Evolutionary conservation across 208 protist species (phyloP).

Genomic region (Acanthamoeba healyi): DNA sequence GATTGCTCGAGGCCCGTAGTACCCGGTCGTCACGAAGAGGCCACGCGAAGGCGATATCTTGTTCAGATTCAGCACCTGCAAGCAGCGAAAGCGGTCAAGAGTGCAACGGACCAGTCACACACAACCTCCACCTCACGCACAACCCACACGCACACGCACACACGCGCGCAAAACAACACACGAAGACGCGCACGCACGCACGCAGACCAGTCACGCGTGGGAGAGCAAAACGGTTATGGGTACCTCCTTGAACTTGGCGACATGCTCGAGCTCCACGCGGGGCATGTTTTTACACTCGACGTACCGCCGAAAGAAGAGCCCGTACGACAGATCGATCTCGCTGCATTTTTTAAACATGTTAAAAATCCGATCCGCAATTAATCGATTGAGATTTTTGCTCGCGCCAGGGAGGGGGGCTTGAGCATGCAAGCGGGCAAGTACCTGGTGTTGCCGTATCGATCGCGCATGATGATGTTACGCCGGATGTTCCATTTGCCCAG

Average conservation of each 20-base stretch:
- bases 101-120: too few species aligned
- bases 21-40: slow-evolving; percentile 76
- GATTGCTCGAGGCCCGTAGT: slow-evolving; percentile 74
- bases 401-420: too few species aligned
- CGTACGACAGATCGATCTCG: slow-evolving; percentile 83
- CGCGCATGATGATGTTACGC: slow-evolving; percentile 74
- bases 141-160: too few species aligned
- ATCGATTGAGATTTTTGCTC: too few species aligned
- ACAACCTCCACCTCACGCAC: too few species aligned
- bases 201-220: too few species aligned
- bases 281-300: slow-evolving; percentile 82
- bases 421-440: neutral
- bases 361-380: neutral
- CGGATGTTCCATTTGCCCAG: slow-evolving; percentile 76
- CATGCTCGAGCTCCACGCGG: slow-evolving; percentile 75
- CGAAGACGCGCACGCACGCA: too few species aligned
- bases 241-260: slow-evolving; percentile 84
- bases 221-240: too few species aligned
- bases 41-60: slow-evolving; percentile 62
- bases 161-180: too few species aligned
- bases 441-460: slow-evolving; percentile 73
- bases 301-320: slow-evolving; percentile 79
- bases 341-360: neutral
- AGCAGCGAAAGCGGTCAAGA: neutral
- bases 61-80: slow-evolving; percentile 75